phyloP scores from a whole-genome alignment of 1,284 basidiomycete genomes.

The Xerocomus amazonicus region DNA sequence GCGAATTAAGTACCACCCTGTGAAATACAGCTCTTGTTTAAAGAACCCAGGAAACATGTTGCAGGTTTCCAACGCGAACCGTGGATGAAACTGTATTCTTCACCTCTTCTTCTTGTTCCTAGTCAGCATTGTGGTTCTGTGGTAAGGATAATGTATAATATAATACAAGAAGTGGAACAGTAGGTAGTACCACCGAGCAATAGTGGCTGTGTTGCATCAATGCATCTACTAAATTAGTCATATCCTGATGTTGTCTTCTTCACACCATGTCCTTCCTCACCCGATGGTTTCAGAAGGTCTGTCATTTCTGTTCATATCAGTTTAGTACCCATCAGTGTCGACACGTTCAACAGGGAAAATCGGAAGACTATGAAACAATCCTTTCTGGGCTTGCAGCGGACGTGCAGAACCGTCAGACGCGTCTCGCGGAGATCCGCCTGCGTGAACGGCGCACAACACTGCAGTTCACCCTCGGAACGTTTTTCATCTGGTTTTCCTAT shows the following conservation, averaged over 20 bases:
- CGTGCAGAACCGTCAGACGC: slow-evolving; percentile 71
- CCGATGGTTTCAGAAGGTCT: slow-evolving; percentile 31
- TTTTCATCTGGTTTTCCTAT: slow-evolving; percentile 80
- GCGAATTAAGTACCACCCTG: no score
- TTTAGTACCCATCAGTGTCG: neutral
- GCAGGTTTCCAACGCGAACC: no score
- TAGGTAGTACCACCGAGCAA: neutral
- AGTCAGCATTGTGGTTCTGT: no score
- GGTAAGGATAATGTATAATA: no score
- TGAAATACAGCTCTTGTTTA: no score
- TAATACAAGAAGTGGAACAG: no score
- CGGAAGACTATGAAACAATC: slow-evolving; percentile 70
- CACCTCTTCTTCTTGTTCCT: no score
- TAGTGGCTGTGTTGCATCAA: slow-evolving; percentile 22
- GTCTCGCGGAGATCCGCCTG: slow-evolving; percentile 83
- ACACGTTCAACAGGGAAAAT: slow-evolving; percentile 10
- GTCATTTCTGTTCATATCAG: neutral
- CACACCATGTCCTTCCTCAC: slow-evolving; percentile 27
- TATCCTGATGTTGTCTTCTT: neutral
- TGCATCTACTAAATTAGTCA: slow-evolving; percentile 18
- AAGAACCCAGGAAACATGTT: no score
- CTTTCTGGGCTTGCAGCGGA: slow-evolving; percentile 62
- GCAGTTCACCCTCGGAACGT: slow-evolving; percentile 78
- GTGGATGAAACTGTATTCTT: no score
- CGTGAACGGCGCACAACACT: slow-evolving; percentile 82